Evolutionary conservation across 306 rosid species (phyloP), one percentile per base, ranked within the genome.

Genomic region (Argentina anserina): DNA sequence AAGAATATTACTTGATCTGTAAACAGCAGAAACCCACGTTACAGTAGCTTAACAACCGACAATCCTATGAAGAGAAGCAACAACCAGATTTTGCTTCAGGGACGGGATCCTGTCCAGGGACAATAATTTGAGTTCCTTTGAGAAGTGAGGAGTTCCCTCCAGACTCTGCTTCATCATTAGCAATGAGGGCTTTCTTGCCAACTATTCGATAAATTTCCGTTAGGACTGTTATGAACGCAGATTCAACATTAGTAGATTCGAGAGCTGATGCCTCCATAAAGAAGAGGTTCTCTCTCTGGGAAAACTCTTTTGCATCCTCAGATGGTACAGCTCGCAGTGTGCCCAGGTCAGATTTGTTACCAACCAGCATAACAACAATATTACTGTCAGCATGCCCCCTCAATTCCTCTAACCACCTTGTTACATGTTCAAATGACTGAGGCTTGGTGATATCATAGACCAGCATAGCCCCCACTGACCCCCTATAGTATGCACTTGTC

Each of bases 401-500:
- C 18, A 94, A 76, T 79, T 94, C 99, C 20, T 91, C 92, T 39
- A 94, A 72, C 99, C 99, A 94, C 80, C 79, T 87, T 12, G 88
- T 81, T 6, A 89, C 85, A 63, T 94, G 95, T 63, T 91, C 90
- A 60, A 94, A 94, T 52, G 92, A 37, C 59, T 81, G 90, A 34
- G 87, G 91, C 71, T 83, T 94, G 67, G 91, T 82, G 64, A 94
- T 85, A 88, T 94, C 99, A 52, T 94, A 94, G 67, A 90, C 92
- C 61, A 94, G 86, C 86, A 94, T 85, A 0, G 99, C 97, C 7
- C 99, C 99, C 6, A 81, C 93, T 26, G 97, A 96, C 40, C 99
- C 99, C 80, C 99, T 86, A 74, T 94, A 94, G 77, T 94, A 94
- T 9, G 99, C 99, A 56, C 93, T 88, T 45, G 99, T 94, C 84